Conservation (phyloP, 1,284 basidiomycete genomes). For the Mixia osmundae region DNA sequence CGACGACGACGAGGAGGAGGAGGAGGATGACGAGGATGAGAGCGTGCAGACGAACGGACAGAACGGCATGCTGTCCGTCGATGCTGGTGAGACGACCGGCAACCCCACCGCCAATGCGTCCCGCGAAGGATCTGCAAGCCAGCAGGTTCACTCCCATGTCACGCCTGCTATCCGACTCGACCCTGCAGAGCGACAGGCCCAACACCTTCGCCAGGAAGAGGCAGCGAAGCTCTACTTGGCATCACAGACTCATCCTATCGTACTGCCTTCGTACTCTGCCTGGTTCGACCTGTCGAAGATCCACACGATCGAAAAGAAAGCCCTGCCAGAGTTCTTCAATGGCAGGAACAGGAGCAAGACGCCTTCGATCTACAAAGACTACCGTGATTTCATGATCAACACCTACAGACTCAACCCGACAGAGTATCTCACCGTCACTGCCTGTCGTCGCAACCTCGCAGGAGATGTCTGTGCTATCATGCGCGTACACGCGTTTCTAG, state of each 20-base stretch:
- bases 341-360: conserved; percentile 85
- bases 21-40: neutral
- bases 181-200: conserved; percentile 52
- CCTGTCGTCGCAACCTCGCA: conserved; percentile 81
- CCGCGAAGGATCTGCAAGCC: neutral
- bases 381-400: conserved; percentile 99
- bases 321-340: conserved; percentile 96
- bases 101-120: neutral
- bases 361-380: conserved; percentile 93
- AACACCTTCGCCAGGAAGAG: conserved; percentile 49
- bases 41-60: neutral
- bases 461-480: conserved; percentile 97
- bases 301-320: conserved; percentile 72
- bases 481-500: conserved; percentile 94
- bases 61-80: neutral
- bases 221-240: conserved; percentile 84
- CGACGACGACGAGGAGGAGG: no score
- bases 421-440: conserved; percentile 94
- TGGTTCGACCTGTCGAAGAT: conserved; percentile 96
- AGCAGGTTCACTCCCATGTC: conserved; percentile 3
- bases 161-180: conserved; percentile 24
- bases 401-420: conserved; percentile 82
- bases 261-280: conserved; percentile 88
- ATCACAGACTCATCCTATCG: conserved; percentile 73
- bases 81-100: neutral